These are phyloP conservation scores for Chloris gayana DNA, from an alignment of 176 grass and related monocot species.

Conservation along the genomic window DNA sequence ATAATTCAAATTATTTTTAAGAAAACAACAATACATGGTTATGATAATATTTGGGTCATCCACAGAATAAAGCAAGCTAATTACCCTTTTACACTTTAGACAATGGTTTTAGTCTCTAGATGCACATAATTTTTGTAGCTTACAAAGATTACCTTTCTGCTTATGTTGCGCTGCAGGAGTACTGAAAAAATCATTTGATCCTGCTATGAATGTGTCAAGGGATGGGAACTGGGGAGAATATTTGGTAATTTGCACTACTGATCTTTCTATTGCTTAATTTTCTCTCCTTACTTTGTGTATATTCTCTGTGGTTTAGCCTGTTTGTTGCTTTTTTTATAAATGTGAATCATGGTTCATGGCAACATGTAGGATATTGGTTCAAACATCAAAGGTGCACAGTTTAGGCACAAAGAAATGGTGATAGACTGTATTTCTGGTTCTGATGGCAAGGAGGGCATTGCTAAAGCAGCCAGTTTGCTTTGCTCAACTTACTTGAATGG, in stretches of 20 bases:
- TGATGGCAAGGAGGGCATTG: constrained; percentile 85
- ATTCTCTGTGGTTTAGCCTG: constrained; percentile 13
- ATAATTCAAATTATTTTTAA: constrained; percentile 28
- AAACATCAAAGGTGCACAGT: constrained; percentile 46
- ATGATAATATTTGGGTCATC: constrained; percentile 6
- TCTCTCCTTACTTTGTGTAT: background rate
- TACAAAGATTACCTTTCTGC: constrained; percentile 14
- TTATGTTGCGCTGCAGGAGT: constrained; percentile 56
- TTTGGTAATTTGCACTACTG: constrained; percentile 47
- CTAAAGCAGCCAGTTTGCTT: constrained; percentile 90
- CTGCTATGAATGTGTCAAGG: constrained; percentile 43
- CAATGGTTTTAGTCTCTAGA: constrained; percentile 31
- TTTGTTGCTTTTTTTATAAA: constrained; percentile 33
- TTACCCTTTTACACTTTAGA: background rate
- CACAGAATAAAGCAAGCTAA: constrained; percentile 1
- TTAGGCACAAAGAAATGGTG: constrained; percentile 48
- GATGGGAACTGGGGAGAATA: constrained; percentile 38
- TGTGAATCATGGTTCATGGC: constrained; percentile 26
- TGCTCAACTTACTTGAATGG: constrained; percentile 53
- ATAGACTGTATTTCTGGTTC: constrained; percentile 74
- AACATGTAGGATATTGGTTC: constrained; percentile 57
- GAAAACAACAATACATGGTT: background rate
- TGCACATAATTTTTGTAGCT: background rate
- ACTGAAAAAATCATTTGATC: constrained; percentile 70
- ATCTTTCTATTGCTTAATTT: constrained; percentile 32